phyloP scores from a whole-genome alignment of 768 basidiomycete species.

The Boletus subcaerulescens region DNA sequence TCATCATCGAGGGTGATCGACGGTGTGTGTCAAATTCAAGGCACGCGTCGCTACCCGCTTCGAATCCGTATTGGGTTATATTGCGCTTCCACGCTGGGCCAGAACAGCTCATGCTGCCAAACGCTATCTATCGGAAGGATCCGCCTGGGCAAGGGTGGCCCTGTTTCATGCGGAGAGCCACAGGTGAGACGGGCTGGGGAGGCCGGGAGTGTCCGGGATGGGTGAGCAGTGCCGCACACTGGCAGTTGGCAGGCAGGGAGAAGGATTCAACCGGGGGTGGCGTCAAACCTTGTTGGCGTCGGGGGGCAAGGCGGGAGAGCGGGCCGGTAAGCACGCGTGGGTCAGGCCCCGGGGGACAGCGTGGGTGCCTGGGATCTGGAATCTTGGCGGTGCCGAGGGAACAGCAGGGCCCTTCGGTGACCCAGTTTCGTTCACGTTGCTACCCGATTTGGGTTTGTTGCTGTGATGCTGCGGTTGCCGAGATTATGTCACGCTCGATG shows the following conservation, averaged over 20 bases:
- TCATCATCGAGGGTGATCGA: slow-evolving; percentile 30
- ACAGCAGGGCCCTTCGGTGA: slow-evolving; percentile 26
- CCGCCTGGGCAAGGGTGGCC: neutral
- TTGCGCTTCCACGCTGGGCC: slow-evolving; percentile 6
- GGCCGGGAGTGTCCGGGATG: slow-evolving; percentile 8
- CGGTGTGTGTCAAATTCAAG: slow-evolving; percentile 23
- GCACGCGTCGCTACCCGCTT: slow-evolving; percentile 19
- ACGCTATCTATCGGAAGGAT: neutral
- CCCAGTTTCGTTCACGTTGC: slow-evolving; percentile 28
- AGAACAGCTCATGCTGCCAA: neutral
- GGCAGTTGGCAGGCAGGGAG: neutral
- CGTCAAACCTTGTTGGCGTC: slow-evolving; percentile 14
- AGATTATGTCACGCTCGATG: slow-evolving; percentile 31
- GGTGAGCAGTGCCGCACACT: too few relatives aligned
- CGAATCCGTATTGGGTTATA: slow-evolving; percentile 22
- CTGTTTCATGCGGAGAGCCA: slow-evolving; percentile 11
- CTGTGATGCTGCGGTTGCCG: slow-evolving; percentile 33
- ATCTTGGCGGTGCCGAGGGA: slow-evolving; percentile 48
- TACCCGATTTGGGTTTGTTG: slow-evolving; percentile 37
- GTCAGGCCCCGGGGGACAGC: slow-evolving; percentile 8
- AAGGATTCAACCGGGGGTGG: slow-evolving; percentile 21
- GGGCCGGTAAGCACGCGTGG: slow-evolving; percentile 16
- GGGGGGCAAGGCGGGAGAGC: slow-evolving; percentile 19
- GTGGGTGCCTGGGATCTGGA: slow-evolving; percentile 34
- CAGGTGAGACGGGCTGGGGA: slow-evolving; percentile 3